phyloP scores from a whole-genome alignment of 2,329 filamentous ascomycete genomes.

The Fusarium goolgardi region DNA sequence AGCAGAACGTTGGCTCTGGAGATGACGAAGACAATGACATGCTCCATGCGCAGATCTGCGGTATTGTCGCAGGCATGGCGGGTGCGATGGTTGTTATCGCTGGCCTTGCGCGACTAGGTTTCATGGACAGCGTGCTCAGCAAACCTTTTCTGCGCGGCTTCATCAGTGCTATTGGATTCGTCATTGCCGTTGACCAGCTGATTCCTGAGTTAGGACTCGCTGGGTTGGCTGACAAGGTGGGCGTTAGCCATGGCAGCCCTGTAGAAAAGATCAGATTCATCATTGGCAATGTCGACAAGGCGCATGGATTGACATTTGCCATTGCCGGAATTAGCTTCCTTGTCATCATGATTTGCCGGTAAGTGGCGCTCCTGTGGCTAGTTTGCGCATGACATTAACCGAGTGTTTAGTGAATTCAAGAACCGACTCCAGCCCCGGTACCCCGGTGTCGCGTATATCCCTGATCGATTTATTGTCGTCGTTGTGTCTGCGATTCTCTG shows the following conservation, averaged over 20 bases:
- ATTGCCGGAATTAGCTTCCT: conserved; percentile 83
- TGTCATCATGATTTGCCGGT: conserved; percentile 92
- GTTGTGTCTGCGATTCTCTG: conserved; percentile 84
- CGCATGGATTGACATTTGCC: conserved; percentile 79
- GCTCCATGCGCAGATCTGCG: conserved; percentile 84
- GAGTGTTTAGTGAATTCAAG: conserved; percentile 75
- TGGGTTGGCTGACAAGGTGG: conserved; percentile 69
- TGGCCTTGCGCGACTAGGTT: conserved; percentile 86
- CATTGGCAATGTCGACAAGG: conserved; percentile 70
- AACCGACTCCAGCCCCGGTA: conserved; percentile 81
- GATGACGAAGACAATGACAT: conserved; percentile 70
- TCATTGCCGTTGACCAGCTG: conserved; percentile 94
- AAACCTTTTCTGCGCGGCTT: conserved; percentile 93
- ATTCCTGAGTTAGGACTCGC: conserved; percentile 88
- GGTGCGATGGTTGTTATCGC: conserved; percentile 90
- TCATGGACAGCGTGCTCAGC: conserved; percentile 93
- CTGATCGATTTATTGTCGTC: conserved; percentile 91
- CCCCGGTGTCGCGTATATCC: conserved; percentile 85
- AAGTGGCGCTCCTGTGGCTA: conserved; percentile 47
- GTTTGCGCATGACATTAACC: conserved; percentile 10
- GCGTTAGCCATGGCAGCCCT: conserved; percentile 85
- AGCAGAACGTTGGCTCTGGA: conserved; percentile 78
- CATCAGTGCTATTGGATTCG: conserved; percentile 95
- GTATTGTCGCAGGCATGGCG: conserved; percentile 87
- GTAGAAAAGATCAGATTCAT: conserved; percentile 89